Evolutionary conservation across 352 stramenopile genomes (phyloP).

Genomic region (Peronospora belbahrii): DNA sequence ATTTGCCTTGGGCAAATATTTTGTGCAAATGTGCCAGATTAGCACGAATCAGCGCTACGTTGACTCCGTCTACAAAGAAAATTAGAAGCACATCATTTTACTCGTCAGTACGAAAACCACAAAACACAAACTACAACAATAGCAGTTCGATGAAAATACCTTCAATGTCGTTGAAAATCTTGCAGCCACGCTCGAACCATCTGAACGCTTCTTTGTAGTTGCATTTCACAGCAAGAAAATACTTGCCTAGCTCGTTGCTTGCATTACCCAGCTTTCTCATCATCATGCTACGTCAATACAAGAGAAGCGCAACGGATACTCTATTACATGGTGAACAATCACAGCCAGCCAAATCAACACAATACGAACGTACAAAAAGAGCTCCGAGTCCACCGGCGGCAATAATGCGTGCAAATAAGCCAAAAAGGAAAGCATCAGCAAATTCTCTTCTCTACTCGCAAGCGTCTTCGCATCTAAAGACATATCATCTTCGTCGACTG

Average conservation of each 20-base stretch:
- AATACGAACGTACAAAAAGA: constrained; percentile 68
- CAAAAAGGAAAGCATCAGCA: constrained; percentile 54
- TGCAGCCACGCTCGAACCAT: constrained; percentile 76
- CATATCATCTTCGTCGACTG: constrained; percentile 1
- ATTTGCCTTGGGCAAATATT: constrained; percentile 63
- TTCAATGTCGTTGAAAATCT: constrained; percentile 80
- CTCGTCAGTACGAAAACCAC: neutral
- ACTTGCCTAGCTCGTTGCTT: constrained; percentile 78
- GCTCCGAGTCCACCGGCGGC: constrained; percentile 56
- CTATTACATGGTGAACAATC: constrained; percentile 9
- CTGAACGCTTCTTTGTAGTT: constrained; percentile 50
- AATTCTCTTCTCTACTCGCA: constrained; percentile 13
- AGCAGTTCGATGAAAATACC: constrained; percentile 25
- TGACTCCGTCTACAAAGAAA: constrained; percentile 48
- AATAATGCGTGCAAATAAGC: constrained; percentile 60
- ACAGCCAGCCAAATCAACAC: neutral
- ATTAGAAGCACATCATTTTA: neutral
- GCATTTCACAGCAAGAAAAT: constrained; percentile 36
- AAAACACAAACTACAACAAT: neutral
- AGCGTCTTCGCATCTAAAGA: constrained; percentile 1
- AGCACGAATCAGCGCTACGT: constrained; percentile 68
- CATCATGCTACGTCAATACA: constrained; percentile 39
- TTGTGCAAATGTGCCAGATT: constrained; percentile 84
- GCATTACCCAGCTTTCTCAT: constrained; percentile 87
- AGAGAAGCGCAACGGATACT: neutral